Conservation (phyloP, 768 basidiomycete genomes). For the Sarcodon sp. region DNA sequence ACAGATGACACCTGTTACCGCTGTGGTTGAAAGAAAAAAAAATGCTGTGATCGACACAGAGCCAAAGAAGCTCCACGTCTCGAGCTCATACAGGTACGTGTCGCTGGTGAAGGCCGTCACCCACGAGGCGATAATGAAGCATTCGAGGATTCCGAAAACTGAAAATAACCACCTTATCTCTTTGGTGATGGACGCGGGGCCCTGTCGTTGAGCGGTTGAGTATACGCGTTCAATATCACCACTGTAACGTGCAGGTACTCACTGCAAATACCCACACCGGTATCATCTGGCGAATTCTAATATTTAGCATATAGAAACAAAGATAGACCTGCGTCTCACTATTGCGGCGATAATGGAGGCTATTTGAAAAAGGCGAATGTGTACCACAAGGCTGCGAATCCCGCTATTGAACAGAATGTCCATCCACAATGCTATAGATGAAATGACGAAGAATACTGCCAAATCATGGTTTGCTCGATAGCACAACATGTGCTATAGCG, state of each 20-base stretch:
- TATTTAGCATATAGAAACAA: background rate
- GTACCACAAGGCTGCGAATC: too few relatives aligned
- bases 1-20: background rate
- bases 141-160: background rate
- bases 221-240: background rate
- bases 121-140: background rate
- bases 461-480: background rate
- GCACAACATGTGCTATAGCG: background rate
- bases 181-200: background rate
- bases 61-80: background rate
- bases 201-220: background rate
- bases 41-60: background rate
- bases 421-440: background rate
- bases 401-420: too few relatives aligned
- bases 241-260: background rate
- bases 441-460: background rate
- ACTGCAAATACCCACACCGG: background rate
- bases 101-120: background rate
- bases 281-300: background rate
- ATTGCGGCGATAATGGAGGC: background rate
- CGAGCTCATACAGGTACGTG: background rate
- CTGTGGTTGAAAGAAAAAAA: background rate
- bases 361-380: background rate
- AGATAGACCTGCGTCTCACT: background rate
- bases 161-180: background rate